Base-by-base conservation (phyloP, 148 eudicot species). In the Rheum nobile region DNA sequence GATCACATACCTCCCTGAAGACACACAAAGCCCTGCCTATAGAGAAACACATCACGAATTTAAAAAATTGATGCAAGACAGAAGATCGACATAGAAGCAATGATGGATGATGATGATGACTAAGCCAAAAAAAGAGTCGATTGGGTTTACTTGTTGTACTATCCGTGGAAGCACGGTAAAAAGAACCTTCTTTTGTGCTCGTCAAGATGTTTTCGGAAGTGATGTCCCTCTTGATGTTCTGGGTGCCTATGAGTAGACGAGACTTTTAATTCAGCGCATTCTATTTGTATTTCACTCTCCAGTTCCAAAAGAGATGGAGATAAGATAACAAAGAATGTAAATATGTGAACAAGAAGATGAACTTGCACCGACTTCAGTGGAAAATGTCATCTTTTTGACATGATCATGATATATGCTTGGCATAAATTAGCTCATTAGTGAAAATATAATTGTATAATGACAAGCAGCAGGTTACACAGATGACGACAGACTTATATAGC, bases 141-240 rank as follows among this genome's bases (percentile, higher is more conserved):
- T n/a, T n/a, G n/a, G n/a, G n/a, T n/a, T n/a, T n/a, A n/a, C n/a
- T n/a, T n/a, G n/a, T n/a, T n/a, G n/a, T n/a, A n/a, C n/a, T n/a
- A n/a, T n/a, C n/a, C n/a, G n/a, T n/a, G n/a, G n/a, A n/a, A n/a
- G n/a, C n/a, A n/a, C n/a, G n/a, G n/a, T n/a, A n/a, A n/a, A n/a
- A n/a, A n/a, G n/a, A n/a, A n/a, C n/a, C n/a, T n/a, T n/a, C n/a
- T n/a, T n/a, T n/a, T n/a, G n/a, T n/a, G n/a, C n/a, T n/a, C n/a
- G n/a, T n/a, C n/a, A n/a, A n/a, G n/a, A n/a, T n/a, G n/a, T n/a
- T n/a, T n/a, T n/a, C n/a, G n/a, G n/a, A n/a, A n/a, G n/a, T n/a
- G n/a, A n/a, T n/a, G n/a, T 88, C 77, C 79, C 81, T 73, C 99
- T 81, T 76, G 96, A 83, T 72, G 85, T 82, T 87, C 94, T 85